Percentiles rank a stretch among this genome's conserved stretches.
These are phyloP conservation scores for Lignosus rhinocerotis DNA, from an alignment of 1,284 basidiomycete genomes.

Conservation along the genomic window DNA sequence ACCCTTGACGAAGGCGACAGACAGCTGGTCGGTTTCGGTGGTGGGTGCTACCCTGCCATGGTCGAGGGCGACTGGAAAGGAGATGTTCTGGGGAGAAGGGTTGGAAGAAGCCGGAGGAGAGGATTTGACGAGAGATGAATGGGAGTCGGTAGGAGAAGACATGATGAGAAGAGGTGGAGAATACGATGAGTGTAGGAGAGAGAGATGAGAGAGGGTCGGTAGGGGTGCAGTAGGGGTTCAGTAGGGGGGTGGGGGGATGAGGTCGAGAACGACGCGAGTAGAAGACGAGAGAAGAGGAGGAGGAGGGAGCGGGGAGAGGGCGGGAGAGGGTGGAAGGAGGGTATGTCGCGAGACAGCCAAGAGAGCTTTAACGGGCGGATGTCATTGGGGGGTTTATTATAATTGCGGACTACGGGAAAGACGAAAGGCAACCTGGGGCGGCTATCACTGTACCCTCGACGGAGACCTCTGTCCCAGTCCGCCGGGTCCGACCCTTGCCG, in stretches of 20 bases:
- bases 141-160: not conserved
- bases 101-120: not conserved
- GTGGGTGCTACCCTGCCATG: conserved; percentile 4
- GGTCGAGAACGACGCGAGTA: not conserved
- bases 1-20: conserved; percentile 38
- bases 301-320: conserved; percentile 1
- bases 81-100: not conserved
- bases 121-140: not conserved
- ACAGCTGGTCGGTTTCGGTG: conserved; percentile 20
- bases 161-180: not conserved
- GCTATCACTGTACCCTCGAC: not conserved
- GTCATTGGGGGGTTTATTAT: conserved; percentile 5
- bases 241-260: not conserved
- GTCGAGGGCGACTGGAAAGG: conserved; percentile 1
- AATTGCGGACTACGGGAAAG: conserved; percentile 4
- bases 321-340: conserved; percentile 9
- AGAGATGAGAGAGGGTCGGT: not conserved
- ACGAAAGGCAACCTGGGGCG: conserved; percentile 1
- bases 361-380: conserved; percentile 10
- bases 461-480: conserved; percentile 1
- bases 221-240: not conserved
- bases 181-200: too few species aligned
- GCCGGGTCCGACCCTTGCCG: conserved; percentile 4
- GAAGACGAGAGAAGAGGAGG: not conserved
- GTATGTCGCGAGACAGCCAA: conserved; percentile 1